phyloP scores from a whole-genome alignment of 2,329 filamentous ascomycete species.

The Calonectria pseudoturangicola region DNA sequence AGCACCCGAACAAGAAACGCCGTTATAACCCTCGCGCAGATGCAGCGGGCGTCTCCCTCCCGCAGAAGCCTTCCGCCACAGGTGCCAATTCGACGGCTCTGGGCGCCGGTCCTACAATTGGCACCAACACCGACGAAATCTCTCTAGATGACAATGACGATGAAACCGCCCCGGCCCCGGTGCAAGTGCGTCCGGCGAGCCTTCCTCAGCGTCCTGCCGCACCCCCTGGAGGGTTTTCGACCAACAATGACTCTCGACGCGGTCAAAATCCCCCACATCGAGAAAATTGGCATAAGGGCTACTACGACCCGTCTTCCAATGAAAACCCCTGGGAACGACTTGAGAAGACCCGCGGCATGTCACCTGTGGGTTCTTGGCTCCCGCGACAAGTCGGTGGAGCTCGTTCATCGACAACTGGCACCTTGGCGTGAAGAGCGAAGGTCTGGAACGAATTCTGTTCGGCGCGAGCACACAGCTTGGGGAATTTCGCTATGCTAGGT shows the following conservation, averaged over 20 bases:
- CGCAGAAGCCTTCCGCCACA: constrained; percentile 50
- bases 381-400: constrained; percentile 34
- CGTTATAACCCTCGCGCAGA: constrained; percentile 77
- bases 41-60: constrained; percentile 60
- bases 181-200: constrained; percentile 58
- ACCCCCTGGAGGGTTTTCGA: constrained; percentile 29
- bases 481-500: neutral
- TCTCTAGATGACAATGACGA: constrained; percentile 64
- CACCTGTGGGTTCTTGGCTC: constrained; percentile 68
- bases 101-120: constrained; percentile 48
- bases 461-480: neutral
- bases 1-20: constrained; percentile 77
- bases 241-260: constrained; percentile 34
- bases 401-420: constrained; percentile 27
- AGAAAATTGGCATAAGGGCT: constrained; percentile 76
- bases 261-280: constrained; percentile 41
- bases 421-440: constrained; percentile 41
- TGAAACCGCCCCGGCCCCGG: constrained; percentile 40
- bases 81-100: constrained; percentile 62
- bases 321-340: constrained; percentile 82
- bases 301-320: constrained; percentile 82
- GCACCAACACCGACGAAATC: constrained; percentile 67
- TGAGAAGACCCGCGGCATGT: constrained; percentile 68
- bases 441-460: neutral
- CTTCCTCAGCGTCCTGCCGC: constrained; percentile 58